Conservation (phyloP, 495 filamentous ascomycete genomes). For the Tuber brumale region DNA sequence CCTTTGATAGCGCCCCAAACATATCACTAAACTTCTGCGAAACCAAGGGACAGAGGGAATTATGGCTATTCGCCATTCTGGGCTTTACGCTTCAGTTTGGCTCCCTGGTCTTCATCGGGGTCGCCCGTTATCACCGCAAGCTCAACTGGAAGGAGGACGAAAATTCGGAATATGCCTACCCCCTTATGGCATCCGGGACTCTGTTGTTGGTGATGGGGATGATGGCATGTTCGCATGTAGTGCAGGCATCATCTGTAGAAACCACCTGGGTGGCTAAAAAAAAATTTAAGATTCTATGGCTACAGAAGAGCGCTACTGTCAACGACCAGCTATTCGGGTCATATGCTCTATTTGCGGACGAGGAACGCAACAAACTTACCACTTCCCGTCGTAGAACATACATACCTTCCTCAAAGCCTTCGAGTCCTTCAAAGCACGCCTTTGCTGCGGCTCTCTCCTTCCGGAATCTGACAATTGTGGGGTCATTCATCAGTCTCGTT, state of each 20-base stretch:
- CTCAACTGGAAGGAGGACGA: slow-evolving; percentile 8
- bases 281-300: slow-evolving; percentile 31
- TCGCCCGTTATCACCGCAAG: slow-evolving; percentile 26
- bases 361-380: slow-evolving; percentile 10
- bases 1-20: slow-evolving; percentile 28
- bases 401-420: not conserved
- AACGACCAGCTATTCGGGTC: slow-evolving; percentile 41
- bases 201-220: slow-evolving; percentile 35
- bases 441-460: not conserved
- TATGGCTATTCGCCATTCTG: slow-evolving; percentile 34
- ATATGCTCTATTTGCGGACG: slow-evolving; percentile 23
- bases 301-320: slow-evolving; percentile 36
- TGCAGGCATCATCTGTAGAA: slow-evolving; percentile 39
- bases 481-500: slow-evolving; percentile 41
- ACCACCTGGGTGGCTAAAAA: slow-evolving; percentile 18
- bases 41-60: slow-evolving; percentile 13
- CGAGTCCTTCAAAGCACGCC: not conserved
- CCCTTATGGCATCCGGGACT: slow-evolving; percentile 38
- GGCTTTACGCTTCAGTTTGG: slow-evolving; percentile 31
- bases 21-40: slow-evolving; percentile 34
- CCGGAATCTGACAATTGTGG: slow-evolving; percentile 25
- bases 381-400: slow-evolving; percentile 19
- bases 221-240: slow-evolving; percentile 41
- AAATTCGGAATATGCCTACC: slow-evolving; percentile 33
- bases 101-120: slow-evolving; percentile 34